Evolutionary conservation across 495 filamentous ascomycete species (phyloP).

Genomic region (Bryoglossum gracile): DNA sequence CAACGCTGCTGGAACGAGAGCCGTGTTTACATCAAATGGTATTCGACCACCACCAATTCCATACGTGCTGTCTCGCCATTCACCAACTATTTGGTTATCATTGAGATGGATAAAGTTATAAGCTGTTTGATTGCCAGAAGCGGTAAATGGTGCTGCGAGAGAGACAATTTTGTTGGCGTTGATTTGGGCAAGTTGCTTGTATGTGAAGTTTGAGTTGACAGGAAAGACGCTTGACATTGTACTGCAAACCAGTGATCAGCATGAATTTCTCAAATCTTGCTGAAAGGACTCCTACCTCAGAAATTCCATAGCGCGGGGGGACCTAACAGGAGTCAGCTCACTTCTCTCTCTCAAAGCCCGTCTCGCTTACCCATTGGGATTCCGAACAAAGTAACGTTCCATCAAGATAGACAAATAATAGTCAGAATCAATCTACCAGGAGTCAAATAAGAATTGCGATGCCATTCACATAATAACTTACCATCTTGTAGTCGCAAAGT

Average conservation of each 20-base stretch:
- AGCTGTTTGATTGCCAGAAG: conserved; percentile 34
- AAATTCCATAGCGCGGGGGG: conserved; percentile 36
- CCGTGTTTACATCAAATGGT: conserved; percentile 61
- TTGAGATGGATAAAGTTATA: conserved; percentile 53
- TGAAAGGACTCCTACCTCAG: conserved; percentile 28
- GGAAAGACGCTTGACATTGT: conserved; percentile 39
- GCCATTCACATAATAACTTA: conserved; percentile 7
- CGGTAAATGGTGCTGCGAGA: conserved; percentile 46
- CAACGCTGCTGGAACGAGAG: conserved; percentile 53
- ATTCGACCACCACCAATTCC: conserved; percentile 57
- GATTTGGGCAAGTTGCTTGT: conserved; percentile 41
- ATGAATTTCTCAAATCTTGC: conserved; percentile 1
- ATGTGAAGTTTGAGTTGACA: conserved; percentile 44
- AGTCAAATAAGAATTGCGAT: not conserved
- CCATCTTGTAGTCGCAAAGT: conserved; percentile 55
- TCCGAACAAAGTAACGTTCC: conserved; percentile 50
- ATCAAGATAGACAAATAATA: conserved; percentile 52
- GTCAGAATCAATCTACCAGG: conserved; percentile 49
- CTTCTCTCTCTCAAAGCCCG: too few species aligned
- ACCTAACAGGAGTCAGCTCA: not conserved
- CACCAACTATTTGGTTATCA: conserved; percentile 46
- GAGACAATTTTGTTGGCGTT: conserved; percentile 53
- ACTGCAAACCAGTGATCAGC: conserved; percentile 8
- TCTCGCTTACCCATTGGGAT: conserved; percentile 28
- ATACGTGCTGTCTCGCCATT: conserved; percentile 56